Evolutionary conservation across 108 stramenopile species (phyloP).

Genomic region (Chaetoceros muelleri): DNA sequence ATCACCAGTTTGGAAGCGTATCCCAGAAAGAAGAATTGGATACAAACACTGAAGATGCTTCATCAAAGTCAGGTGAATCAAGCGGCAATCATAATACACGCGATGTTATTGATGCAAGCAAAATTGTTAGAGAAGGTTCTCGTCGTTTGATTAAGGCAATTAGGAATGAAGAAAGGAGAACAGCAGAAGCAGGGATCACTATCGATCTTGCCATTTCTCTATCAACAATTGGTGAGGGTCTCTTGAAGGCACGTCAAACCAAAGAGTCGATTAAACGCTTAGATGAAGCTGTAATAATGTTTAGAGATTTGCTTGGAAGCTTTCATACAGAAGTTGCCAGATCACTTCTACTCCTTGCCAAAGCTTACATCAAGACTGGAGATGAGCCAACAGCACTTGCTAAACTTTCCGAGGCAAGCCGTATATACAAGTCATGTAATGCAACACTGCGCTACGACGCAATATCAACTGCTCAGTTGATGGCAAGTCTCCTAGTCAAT

Average conservation of each 20-base stretch:
- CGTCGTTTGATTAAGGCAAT: slow-evolving; percentile 41
- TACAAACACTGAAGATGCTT: neutral
- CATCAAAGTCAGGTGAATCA: slow-evolving; percentile 1
- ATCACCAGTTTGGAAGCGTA: neutral
- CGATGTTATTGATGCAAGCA: slow-evolving; percentile 43
- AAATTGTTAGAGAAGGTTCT: slow-evolving; percentile 58
- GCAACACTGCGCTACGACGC: slow-evolving; percentile 69
- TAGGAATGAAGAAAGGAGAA: slow-evolving; percentile 42
- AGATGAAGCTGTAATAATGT: slow-evolving; percentile 66
- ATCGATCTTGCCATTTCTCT: slow-evolving; percentile 70
- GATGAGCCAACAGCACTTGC: slow-evolving; percentile 64
- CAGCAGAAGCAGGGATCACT: slow-evolving; percentile 33
- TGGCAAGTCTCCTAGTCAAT: slow-evolving; percentile 69
- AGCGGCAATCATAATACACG: slow-evolving; percentile 3
- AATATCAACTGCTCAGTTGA: slow-evolving; percentile 68
- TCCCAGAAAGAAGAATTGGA: neutral
- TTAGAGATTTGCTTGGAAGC: slow-evolving; percentile 52
- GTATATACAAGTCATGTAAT: slow-evolving; percentile 75
- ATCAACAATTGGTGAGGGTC: slow-evolving; percentile 73
- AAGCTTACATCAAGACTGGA: slow-evolving; percentile 59
- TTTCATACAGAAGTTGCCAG: slow-evolving; percentile 58
- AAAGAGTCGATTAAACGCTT: slow-evolving; percentile 66
- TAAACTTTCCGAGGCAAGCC: slow-evolving; percentile 70
- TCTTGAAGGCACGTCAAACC: slow-evolving; percentile 63
- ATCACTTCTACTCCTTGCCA: slow-evolving; percentile 62